Conservation (phyloP, 495 filamentous ascomycete species). For the Tuber umbilicatum region DNA sequence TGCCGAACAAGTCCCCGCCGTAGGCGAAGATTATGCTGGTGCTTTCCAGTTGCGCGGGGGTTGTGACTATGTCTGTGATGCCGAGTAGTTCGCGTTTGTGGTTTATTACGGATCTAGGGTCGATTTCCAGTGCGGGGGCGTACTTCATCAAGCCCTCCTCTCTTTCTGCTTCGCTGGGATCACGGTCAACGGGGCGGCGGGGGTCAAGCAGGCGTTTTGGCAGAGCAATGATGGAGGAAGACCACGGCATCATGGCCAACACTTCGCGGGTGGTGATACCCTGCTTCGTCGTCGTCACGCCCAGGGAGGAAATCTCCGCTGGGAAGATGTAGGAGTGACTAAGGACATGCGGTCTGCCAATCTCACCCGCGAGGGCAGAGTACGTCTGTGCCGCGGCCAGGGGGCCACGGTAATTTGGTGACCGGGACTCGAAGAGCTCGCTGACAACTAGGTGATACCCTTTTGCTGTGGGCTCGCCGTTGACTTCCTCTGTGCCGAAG, state of each 20-base stretch:
- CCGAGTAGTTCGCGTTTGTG: conserved; percentile 77
- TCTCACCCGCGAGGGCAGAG: conserved; percentile 55
- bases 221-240: conserved; percentile 68
- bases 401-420: conserved; percentile 75
- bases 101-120: conserved; percentile 72
- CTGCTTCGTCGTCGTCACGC: conserved; percentile 82
- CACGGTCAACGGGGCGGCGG: conserved; percentile 76
- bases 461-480: conserved; percentile 53
- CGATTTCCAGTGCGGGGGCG: conserved; percentile 68
- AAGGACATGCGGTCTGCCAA: conserved; percentile 60
- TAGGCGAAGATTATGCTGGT: conserved; percentile 87
- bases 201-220: conserved; percentile 75
- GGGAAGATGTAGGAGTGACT: conserved; percentile 74
- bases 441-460: conserved; percentile 82
- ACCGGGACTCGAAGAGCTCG: conserved; percentile 80
- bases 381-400: conserved; percentile 61
- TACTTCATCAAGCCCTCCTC: conserved; percentile 82
- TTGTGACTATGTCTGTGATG: conserved; percentile 62
- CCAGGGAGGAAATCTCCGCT: conserved; percentile 66
- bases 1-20: conserved; percentile 81
- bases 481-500: conserved; percentile 49
- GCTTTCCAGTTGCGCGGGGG: conserved; percentile 78
- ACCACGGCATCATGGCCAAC: conserved; percentile 64
- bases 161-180: conserved; percentile 66
- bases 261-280: conserved; percentile 83